phyloP scores from a whole-genome alignment of 2,329 filamentous ascomycete genomes.

The Aureobasidium musti region DNA sequence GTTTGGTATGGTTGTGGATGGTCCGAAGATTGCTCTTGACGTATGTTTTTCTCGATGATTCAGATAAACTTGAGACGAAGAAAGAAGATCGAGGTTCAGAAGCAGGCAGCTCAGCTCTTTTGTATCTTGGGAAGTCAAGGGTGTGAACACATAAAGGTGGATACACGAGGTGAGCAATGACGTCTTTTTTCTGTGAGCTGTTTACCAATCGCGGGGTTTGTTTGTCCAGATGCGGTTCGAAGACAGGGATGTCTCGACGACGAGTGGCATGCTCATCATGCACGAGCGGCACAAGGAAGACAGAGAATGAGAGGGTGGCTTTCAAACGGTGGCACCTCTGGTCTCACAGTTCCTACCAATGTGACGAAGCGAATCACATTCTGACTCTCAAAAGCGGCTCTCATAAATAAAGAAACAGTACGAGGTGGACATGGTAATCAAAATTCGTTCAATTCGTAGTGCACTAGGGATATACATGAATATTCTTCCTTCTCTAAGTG shows the following conservation, averaged over 20 bases:
- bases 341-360: not conserved
- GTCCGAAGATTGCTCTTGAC: not conserved
- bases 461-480: constrained; percentile 16
- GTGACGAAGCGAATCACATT: not conserved
- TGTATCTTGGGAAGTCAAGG: not conserved
- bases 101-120: not conserved
- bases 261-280: not conserved
- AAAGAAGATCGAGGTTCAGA: not conserved
- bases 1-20: not conserved
- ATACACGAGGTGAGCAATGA: constrained; percentile 9
- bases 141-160: constrained; percentile 20
- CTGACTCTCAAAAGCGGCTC: too few relatives aligned
- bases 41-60: not conserved
- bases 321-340: not conserved
- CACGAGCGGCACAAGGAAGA: not conserved
- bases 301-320: not conserved
- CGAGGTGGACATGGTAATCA: not conserved
- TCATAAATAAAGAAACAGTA: not conserved
- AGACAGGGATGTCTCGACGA: constrained; percentile 9
- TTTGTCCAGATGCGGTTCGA: constrained; percentile 16
- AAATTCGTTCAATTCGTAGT: constrained; percentile 21
- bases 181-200: constrained; percentile 16
- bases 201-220: constrained; percentile 16
- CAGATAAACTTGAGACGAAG: not conserved
- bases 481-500: not conserved